Evolutionary conservation across 768 basidiomycete species (phyloP), one percentile per base, ranked within the genome.

Genomic region (Sporobolomyces roseus): DNA sequence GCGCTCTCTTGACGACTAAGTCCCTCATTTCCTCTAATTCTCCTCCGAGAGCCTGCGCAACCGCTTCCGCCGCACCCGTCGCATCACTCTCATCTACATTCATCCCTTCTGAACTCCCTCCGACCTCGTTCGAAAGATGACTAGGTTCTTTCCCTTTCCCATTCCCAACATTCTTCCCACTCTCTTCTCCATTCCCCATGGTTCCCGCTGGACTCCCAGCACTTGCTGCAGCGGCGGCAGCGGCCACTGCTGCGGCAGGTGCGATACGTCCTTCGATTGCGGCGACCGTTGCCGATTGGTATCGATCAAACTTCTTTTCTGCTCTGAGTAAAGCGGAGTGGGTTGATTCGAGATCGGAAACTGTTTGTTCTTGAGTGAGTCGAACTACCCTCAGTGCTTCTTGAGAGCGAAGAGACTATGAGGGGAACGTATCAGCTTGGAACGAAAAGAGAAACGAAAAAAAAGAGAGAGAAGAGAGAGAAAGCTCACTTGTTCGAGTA

Each of bases 271-370:
- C 73, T 43, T 75, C 73, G 29, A 77, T 38, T 30, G 67, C 69
- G 0, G 70, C 71, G n/a, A 77, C 75, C 30, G 74, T 74, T 29
- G 54, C 38, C 14, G 66, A 73, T 50, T 70, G 64, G 30, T 62
- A 45, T 23, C 77, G 66, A 33, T 76, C 77, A 29, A 73, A 60
- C 49, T 68, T 64, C 71, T 73, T 75, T 60, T 78, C 77, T 33
- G 74, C 74, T 29, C 61, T 50, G n/a, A 70, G 46, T 49, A 78
- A 63, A 9, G 61, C 56, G 10, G 50, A 54, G n/a, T 70, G 64
- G 16, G 74, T 71, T 25, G 54, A 21, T 8, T 75, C 75, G 27
- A 75, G 73, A 27, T 74, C 61, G 2, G 8, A 53, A 35, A 73
- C 54, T 7, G 73, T 74, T 4, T 41, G 45, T 1, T 65, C 68